Evolutionary conservation across 1,284 basidiomycete species (phyloP).

Genomic region (Melampsora larici-populina): DNA sequence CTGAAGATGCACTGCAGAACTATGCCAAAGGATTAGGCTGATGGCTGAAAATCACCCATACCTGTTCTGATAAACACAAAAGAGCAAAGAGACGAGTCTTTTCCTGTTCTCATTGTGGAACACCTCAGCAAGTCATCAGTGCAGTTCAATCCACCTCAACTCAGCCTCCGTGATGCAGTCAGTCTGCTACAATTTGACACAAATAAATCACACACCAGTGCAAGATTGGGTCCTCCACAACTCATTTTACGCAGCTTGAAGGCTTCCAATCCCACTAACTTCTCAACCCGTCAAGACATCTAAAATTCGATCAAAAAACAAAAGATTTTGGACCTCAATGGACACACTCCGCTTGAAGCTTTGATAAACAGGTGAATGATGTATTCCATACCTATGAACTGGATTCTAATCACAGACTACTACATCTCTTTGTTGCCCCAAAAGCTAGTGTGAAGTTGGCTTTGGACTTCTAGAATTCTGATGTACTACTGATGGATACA

Average conservation of each 20-base stretch:
- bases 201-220: background rate
- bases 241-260: background rate
- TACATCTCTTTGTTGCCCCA: background rate
- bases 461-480: background rate
- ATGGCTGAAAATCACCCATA: background rate
- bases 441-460: background rate
- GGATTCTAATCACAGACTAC: background rate
- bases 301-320: background rate
- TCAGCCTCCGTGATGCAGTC: background rate
- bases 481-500: too few species aligned
- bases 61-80: background rate
- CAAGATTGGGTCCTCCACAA: background rate
- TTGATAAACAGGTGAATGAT: background rate
- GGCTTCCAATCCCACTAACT: background rate
- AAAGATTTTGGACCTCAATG: background rate
- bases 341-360: background rate
- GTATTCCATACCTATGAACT: too few species aligned
- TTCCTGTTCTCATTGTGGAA: background rate
- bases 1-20: too few species aligned
- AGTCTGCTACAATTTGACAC: background rate
- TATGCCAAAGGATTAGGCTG: background rate
- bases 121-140: background rate
- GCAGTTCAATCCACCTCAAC: background rate
- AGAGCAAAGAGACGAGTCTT: background rate
- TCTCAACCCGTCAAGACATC: background rate